Conservation (phyloP, 768 basidiomycete genomes). For the Collybia mongolica region DNA sequence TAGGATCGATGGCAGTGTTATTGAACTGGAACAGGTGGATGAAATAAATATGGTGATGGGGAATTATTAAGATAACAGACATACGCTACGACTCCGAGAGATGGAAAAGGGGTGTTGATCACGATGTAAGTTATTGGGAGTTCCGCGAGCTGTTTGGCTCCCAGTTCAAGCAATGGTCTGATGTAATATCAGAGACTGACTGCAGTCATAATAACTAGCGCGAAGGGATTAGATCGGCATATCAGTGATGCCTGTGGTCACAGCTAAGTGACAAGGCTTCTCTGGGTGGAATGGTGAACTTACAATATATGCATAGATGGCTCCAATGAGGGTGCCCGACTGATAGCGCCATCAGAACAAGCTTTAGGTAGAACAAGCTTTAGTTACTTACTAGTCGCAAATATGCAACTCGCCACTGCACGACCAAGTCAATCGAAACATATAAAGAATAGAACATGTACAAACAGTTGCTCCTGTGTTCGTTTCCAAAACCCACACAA, state of each 20-base stretch:
- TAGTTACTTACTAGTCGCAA: constrained; percentile 36
- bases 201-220: constrained; percentile 35
- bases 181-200: constrained; percentile 18
- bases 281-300: constrained; percentile 2
- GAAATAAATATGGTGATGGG: constrained; percentile 2
- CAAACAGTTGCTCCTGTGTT: constrained; percentile 47
- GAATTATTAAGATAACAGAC: constrained; percentile 8
- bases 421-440: not conserved
- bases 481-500: constrained; percentile 50
- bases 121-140: constrained; percentile 45
- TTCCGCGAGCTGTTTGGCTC: constrained; percentile 33
- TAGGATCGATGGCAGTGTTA: constrained; percentile 43
- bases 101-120: constrained; percentile 32
- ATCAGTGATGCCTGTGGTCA: constrained; percentile 33
- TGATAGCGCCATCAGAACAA: constrained; percentile 6
- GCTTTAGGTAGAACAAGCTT: not conserved
- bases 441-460: not conserved
- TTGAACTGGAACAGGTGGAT: constrained; percentile 23
- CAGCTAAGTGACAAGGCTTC: not conserved
- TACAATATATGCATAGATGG: constrained; percentile 30
- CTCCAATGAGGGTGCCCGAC: constrained; percentile 32
- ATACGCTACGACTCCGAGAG: constrained; percentile 44
- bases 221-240: constrained; percentile 39
- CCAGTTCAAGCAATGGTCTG: no score
- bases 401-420: constrained; percentile 42